Evolutionary conservation across 805 yeast genomes (phyloP).

Genomic region (Grigorovia yakushimaensis): DNA sequence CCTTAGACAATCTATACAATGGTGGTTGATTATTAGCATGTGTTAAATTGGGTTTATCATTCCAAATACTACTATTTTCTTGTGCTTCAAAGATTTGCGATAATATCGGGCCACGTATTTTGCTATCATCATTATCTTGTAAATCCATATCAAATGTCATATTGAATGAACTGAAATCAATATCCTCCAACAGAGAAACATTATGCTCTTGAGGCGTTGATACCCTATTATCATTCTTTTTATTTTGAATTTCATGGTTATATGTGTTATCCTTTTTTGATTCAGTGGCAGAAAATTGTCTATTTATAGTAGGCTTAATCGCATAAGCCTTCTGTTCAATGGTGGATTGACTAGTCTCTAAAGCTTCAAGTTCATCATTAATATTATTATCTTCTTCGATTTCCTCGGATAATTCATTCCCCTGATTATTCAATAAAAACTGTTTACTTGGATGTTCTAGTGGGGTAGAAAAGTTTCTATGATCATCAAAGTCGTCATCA

Average conservation of each 20-base stretch:
- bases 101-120: background rate
- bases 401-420: background rate
- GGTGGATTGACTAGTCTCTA: background rate
- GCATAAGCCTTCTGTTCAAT: too few relatives aligned
- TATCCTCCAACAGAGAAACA: slow-evolving; percentile 16
- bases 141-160: slow-evolving; percentile 20
- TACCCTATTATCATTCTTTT: background rate
- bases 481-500: background rate
- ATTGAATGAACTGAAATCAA: slow-evolving; percentile 27
- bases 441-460: slow-evolving; percentile 1
- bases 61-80: background rate
- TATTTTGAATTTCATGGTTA: background rate
- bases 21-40: slow-evolving; percentile 6
- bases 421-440: background rate
- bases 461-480: background rate
- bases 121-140: background rate
- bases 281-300: background rate
- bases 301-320: too few relatives aligned
- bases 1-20: slow-evolving; percentile 7
- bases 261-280: background rate
- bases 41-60: background rate
- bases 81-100: background rate
- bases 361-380: background rate
- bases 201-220: background rate
- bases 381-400: background rate